A percentile compares a stretch with the other conserved stretches of the same genome.
Evolutionary conservation across 208 protist genomes (phyloP).

Genomic region (Entamoeba invadens): DNA sequence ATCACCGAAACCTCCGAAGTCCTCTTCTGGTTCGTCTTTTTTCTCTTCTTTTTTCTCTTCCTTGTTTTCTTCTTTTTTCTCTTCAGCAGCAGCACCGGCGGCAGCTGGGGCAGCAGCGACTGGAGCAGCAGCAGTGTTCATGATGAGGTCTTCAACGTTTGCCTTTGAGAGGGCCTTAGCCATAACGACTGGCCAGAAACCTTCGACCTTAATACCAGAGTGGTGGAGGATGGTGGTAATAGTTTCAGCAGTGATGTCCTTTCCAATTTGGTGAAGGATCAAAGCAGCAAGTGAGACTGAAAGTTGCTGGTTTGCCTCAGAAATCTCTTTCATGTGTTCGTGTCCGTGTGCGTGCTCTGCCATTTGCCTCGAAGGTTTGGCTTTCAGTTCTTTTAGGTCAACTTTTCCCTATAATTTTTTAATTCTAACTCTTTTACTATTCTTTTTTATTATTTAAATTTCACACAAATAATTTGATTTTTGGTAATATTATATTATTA

Average conservation of each 20-base stretch:
- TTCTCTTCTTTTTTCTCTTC: neutral
- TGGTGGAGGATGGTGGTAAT: neutral
- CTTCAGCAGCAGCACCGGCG: neutral
- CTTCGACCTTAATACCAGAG: neutral
- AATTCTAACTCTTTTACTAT: neutral
- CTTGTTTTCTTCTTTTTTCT: neutral
- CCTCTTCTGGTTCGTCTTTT: neutral
- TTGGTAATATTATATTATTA: neutral
- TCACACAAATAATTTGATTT: neutral
- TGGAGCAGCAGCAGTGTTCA: neutral
- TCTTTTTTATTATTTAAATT: neutral
- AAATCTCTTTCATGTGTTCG: neutral
- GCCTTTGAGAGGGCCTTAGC: neutral
- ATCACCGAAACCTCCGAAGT: neutral
- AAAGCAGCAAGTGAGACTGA: neutral
- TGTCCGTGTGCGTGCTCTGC: neutral
- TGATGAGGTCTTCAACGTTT: neutral
- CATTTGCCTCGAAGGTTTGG: neutral
- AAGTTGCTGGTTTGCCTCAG: neutral
- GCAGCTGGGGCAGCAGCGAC: neutral
- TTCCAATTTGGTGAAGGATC: neutral
- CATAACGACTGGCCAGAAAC: neutral
- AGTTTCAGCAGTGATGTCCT: neutral
- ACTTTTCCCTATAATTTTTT: neutral
- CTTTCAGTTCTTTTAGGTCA: neutral